Conservation (phyloP, 1,139 yeast species). For the Protomyces inundatus region DNA sequence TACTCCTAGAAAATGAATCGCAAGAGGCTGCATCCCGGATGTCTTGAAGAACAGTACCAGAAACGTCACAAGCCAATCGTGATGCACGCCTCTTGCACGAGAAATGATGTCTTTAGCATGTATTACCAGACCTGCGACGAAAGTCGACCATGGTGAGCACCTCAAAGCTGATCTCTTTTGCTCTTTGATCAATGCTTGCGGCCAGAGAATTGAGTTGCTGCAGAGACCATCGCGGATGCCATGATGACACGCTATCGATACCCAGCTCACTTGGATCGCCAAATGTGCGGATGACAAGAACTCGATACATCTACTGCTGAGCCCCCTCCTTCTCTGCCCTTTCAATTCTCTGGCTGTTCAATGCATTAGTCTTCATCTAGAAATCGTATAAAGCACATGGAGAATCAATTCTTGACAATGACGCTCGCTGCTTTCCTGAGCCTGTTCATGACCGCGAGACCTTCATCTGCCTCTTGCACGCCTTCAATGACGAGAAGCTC, state of each 20-base stretch:
- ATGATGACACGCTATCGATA: slow-evolving; percentile 1
- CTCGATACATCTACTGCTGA: not conserved
- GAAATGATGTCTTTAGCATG: not conserved
- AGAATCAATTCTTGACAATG: slow-evolving; percentile 35
- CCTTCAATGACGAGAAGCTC: slow-evolving; percentile 72
- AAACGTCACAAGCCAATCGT: no score
- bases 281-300: slow-evolving; percentile 1
- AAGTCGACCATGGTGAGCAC: not conserved
- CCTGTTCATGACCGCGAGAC: slow-evolving; percentile 91
- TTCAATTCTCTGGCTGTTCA: not conserved
- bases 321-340: not conserved
- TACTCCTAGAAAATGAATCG: no score
- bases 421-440: slow-evolving; percentile 76
- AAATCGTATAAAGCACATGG: no score
- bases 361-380: no score
- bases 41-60: no score
- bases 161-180: not conserved
- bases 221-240: not conserved
- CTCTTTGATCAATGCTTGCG: not conserved
- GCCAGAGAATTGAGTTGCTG: not conserved
- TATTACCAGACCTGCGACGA: not conserved
- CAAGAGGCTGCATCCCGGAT: no score
- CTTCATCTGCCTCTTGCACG: slow-evolving; percentile 63
- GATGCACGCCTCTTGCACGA: not conserved
- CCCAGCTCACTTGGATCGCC: slow-evolving; percentile 3